These are phyloP conservation scores for Cercophora sp. DNA, from an alignment of 495 filamentous ascomycete species.

Conservation along the genomic window DNA sequence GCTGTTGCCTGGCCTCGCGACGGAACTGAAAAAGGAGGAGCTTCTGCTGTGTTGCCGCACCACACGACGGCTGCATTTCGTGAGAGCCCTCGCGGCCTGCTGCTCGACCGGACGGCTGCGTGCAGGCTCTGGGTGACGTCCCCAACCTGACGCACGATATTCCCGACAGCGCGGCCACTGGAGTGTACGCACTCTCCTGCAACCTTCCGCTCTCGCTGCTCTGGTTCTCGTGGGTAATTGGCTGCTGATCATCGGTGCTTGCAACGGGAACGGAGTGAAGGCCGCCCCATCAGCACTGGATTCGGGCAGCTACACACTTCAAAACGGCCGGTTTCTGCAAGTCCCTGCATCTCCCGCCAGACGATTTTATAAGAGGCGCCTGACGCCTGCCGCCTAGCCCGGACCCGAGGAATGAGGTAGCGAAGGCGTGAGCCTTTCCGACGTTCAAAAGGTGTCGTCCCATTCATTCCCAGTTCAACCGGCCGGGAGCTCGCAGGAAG, in stretches of 20 bases:
- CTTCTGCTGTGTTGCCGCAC: slow-evolving; percentile 5
- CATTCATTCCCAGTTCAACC: slow-evolving; percentile 3
- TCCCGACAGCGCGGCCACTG: slow-evolving; percentile 29
- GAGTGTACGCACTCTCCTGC: slow-evolving; percentile 13
- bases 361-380: slow-evolving; percentile 6
- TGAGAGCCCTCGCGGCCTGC: slow-evolving; percentile 12
- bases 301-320: slow-evolving; percentile 21
- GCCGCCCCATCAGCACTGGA: slow-evolving; percentile 23
- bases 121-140: slow-evolving; percentile 22
- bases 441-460: not conserved
- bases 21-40: not conserved
- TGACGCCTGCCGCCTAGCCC: slow-evolving; percentile 6
- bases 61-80: slow-evolving; percentile 2
- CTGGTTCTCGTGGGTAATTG: slow-evolving; percentile 19
- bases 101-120: slow-evolving; percentile 21
- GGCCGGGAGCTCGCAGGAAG: slow-evolving; percentile 25
- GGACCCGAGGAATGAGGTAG: slow-evolving; percentile 20
- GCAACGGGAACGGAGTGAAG: slow-evolving; percentile 18
- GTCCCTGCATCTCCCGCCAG: slow-evolving; percentile 18
- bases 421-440: slow-evolving; percentile 12
- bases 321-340: slow-evolving; percentile 22
- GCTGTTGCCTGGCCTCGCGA: not conserved
- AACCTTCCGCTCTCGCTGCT: slow-evolving; percentile 12
- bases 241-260: slow-evolving; percentile 18
- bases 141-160: slow-evolving; percentile 25